Evolutionary conservation across 75 land plant species (phyloP).

Genomic region (Isoetes taiwanensis): DNA sequence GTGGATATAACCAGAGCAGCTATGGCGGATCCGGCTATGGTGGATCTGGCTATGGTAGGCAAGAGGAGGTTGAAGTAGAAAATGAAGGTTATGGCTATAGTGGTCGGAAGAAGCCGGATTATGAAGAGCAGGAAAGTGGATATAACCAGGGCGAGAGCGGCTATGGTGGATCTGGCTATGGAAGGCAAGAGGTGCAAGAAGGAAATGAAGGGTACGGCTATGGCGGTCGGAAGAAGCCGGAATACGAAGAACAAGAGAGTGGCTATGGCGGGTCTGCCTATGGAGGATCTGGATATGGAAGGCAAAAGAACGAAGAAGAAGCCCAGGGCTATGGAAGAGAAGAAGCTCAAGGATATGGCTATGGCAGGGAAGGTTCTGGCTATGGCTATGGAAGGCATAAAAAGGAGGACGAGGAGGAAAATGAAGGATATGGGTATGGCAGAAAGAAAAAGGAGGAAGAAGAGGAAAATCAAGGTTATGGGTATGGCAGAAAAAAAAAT

Average conservation of each 20-base stretch:
- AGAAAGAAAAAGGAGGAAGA: background rate
- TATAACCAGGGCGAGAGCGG: conserved; percentile 12
- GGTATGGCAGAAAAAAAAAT: no score
- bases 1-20: background rate
- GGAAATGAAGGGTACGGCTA: conserved; percentile 8
- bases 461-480: background rate
- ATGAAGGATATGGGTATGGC: background rate
- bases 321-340: conserved; percentile 5
- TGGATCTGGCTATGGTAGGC: conserved; percentile 1
- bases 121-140: background rate
- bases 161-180: conserved; percentile 6
- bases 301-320: conserved; percentile 8
- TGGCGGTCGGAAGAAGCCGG: conserved; percentile 17
- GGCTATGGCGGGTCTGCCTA: no score
- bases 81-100: no score
- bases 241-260: background rate
- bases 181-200: no score
- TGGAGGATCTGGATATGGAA: no score
- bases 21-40: background rate
- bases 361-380: background rate
- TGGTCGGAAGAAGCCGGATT: background rate
- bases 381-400: background rate
- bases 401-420: background rate
- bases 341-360: background rate
- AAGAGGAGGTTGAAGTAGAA: background rate